These are phyloP conservation scores for Phytophthora sp. DNA, from an alignment of 352 stramenopile genomes.

Conservation along the genomic window DNA sequence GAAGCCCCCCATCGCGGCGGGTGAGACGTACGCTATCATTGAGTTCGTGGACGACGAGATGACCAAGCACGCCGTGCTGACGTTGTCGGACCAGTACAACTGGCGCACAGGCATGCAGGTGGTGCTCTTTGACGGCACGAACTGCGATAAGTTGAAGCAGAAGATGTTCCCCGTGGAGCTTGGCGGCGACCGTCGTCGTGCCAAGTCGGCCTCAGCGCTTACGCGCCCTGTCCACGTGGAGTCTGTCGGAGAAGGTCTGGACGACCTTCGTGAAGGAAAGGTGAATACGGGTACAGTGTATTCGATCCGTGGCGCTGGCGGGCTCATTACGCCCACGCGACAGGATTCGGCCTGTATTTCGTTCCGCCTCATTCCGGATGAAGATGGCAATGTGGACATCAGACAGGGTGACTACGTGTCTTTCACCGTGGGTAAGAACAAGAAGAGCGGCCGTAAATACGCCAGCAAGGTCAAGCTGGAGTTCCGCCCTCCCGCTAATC, in stretches of 20 bases:
- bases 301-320: slow-evolving; percentile 84
- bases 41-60: slow-evolving; percentile 90
- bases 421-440: slow-evolving; percentile 91
- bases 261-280: slow-evolving; percentile 87
- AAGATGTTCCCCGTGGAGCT: slow-evolving; percentile 90
- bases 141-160: slow-evolving; percentile 89
- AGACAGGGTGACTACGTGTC: slow-evolving; percentile 87
- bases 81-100: slow-evolving; percentile 88
- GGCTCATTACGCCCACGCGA: slow-evolving; percentile 84
- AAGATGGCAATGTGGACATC: slow-evolving; percentile 88
- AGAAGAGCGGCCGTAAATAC: slow-evolving; percentile 90
- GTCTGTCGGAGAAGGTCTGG: slow-evolving; percentile 80
- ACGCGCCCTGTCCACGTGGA: slow-evolving; percentile 82
- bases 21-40: slow-evolving; percentile 90
- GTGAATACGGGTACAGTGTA: slow-evolving; percentile 89
- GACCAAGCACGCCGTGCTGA: slow-evolving; percentile 89
- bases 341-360: slow-evolving; percentile 87
- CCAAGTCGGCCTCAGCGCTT: slow-evolving; percentile 79
- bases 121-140: slow-evolving; percentile 90
- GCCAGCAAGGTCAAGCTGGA: slow-evolving; percentile 90
- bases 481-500: slow-evolving; percentile 75
- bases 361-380: slow-evolving; percentile 88
- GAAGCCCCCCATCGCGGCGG: slow-evolving; percentile 86
- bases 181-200: slow-evolving; percentile 70
- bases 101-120: slow-evolving; percentile 88